Base-by-base conservation (phyloP, 208 protist species). In the Trypanosoma lewisi region DNA sequence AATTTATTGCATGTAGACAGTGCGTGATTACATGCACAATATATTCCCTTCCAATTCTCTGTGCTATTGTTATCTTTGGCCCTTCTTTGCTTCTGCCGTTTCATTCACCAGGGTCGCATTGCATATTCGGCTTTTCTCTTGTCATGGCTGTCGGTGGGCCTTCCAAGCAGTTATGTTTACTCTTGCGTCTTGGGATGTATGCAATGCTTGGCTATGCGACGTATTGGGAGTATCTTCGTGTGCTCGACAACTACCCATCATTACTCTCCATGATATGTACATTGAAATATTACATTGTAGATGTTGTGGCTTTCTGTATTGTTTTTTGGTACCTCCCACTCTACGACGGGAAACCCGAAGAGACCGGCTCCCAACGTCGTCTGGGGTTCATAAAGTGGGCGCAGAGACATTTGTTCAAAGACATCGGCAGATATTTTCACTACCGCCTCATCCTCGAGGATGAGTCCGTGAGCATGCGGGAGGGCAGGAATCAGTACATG, bases 381-480 rank as follows among this genome's bases (percentile, higher is more conserved):
- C 4, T 41, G 44, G 19, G 53, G 21, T 87, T 87, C 55, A 83
- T 67, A 39, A 41, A 70, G 31, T 89, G 89, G 53, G 55, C 67
- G 31, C 56, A 77, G n/a, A 77, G 73, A 27, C 79, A 88, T 65
- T 47, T 94, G 16, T 89, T 89, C 50, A 45, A 65, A n/a, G 73
- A 91, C 45, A 50, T 68, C 11, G 77, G 76, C 27, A 58, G 60
- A n/a, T 94, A 91, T 73, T 94, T 94, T 69, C 75, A 68, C 55
- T 83, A 90, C 60, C 63, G 70, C 19, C 58, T 93, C 31, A 68
- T 90, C 58, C 49, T 81, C 8, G 83, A 90, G 52, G 81, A 87
- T 56, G 70, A 73, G 17, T 47, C 51, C 17, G 83, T 90, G 59
- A 59, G 81, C 37, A 58, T 87, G 74, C 72, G 76, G 28, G 74